phyloP scores from a whole-genome alignment of 2,329 filamentous ascomycete genomes.

The Teratosphaeria epicoccoides region DNA sequence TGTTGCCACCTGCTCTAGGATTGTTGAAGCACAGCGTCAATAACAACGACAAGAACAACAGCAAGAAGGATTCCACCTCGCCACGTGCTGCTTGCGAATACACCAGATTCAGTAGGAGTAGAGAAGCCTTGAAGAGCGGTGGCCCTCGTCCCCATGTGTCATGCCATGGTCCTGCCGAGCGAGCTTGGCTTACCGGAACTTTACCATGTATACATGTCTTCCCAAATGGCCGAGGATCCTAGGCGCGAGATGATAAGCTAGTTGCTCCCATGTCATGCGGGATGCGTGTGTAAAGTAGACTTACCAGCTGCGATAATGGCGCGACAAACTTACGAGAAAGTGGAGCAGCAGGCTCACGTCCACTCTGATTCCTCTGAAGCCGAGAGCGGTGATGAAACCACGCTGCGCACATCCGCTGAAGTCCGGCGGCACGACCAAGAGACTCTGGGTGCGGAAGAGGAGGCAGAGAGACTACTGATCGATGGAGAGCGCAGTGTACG shows the following conservation, averaged over 20 bases:
- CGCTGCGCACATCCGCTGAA: slow-evolving; percentile 8
- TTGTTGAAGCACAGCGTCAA: not conserved
- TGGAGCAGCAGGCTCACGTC: slow-evolving; percentile 4
- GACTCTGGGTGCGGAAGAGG: slow-evolving; percentile 34
- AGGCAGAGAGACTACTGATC: slow-evolving; percentile 27
- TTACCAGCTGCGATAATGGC: slow-evolving; percentile 1
- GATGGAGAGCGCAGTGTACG: slow-evolving; percentile 1
- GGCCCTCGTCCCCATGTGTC: too few species aligned
- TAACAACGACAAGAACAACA: too few species aligned
- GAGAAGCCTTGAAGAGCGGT: too few species aligned
- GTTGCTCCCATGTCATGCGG: not conserved
- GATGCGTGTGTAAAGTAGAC: not conserved
- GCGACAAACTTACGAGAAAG: slow-evolving; percentile 5
- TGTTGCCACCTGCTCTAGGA: not conserved
- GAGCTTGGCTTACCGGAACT: not conserved
- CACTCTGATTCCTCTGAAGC: not conserved
- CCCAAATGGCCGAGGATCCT: not conserved
- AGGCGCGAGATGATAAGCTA: not conserved
- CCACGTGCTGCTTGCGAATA: not conserved
- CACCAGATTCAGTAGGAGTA: not conserved
- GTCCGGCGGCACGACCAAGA: slow-evolving; percentile 23
- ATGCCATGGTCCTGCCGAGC: not conserved
- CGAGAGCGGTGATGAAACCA: slow-evolving; percentile 3
- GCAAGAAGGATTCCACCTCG: too few species aligned
- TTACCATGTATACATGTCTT: not conserved